phyloP scores from a whole-genome alignment of 2,329 filamentous ascomycete species.

The Gremmenia infestans region DNA sequence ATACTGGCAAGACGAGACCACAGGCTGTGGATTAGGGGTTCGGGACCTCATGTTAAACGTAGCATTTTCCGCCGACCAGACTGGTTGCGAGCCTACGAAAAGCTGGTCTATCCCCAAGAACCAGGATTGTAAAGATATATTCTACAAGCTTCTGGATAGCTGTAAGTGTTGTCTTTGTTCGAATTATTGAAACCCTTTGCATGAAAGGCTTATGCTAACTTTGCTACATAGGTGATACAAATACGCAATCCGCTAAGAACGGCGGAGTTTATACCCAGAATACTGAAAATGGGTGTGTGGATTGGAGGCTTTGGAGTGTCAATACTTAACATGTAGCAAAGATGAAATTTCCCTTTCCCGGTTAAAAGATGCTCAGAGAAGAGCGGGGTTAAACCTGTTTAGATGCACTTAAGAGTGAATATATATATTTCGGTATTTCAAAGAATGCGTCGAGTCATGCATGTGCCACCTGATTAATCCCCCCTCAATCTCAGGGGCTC shows the following conservation, averaged over 20 bases:
- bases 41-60: background rate
- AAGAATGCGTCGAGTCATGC: too few relatives aligned
- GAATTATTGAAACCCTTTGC: background rate
- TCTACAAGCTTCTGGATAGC: background rate
- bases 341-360: background rate
- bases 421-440: too few relatives aligned
- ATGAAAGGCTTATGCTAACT: background rate
- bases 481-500: too few relatives aligned
- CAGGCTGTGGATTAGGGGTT: background rate
- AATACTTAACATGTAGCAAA: background rate
- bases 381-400: too few relatives aligned
- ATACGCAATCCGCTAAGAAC: background rate
- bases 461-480: too few relatives aligned
- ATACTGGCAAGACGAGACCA: background rate
- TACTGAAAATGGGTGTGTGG: background rate
- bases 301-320: background rate
- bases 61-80: background rate
- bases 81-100: background rate
- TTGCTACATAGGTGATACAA: background rate
- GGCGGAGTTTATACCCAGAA: background rate
- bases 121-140: background rate
- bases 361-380: too few relatives aligned
- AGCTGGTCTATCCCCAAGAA: background rate
- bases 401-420: too few relatives aligned
- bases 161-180: background rate